These are phyloP conservation scores for Hypoxylon sp. DNA, from an alignment of 2,329 filamentous ascomycete species.

Conservation along the genomic window DNA sequence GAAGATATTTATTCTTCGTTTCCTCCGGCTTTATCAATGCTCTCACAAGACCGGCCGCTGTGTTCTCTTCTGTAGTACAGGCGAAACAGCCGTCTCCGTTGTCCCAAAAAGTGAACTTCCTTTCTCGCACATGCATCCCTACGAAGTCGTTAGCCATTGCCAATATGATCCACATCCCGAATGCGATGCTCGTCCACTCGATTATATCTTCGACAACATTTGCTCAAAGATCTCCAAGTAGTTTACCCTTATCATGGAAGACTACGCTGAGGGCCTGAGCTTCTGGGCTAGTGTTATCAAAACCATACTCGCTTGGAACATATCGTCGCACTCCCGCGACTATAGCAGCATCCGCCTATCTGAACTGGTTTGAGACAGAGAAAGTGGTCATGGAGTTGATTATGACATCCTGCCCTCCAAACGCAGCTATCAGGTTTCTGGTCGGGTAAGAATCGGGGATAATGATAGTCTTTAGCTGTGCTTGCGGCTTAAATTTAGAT, in stretches of 20 bases:
- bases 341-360: slow-evolving; percentile 69
- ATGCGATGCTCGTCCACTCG: slow-evolving; percentile 54
- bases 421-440: slow-evolving; percentile 46
- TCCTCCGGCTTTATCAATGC: slow-evolving; percentile 52
- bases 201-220: slow-evolving; percentile 48
- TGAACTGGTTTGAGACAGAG: slow-evolving; percentile 60
- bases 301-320: slow-evolving; percentile 68
- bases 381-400: slow-evolving; percentile 61
- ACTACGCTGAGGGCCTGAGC: slow-evolving; percentile 48
- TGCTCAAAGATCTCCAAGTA: slow-evolving; percentile 50
- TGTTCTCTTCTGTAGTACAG: slow-evolving; percentile 56
- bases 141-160: slow-evolving; percentile 49
- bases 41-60: slow-evolving; percentile 51
- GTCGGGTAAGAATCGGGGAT: slow-evolving; percentile 52
- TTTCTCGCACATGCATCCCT: slow-evolving; percentile 47
- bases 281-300: slow-evolving; percentile 54
- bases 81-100: slow-evolving; percentile 55
- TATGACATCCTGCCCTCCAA: slow-evolving; percentile 50
- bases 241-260: slow-evolving; percentile 51
- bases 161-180: slow-evolving; percentile 54
- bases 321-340: slow-evolving; percentile 69
- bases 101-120: slow-evolving; percentile 53
- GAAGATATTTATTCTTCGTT: slow-evolving; percentile 54
- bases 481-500: slow-evolving; percentile 47
- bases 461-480: slow-evolving; percentile 44